Conservation (phyloP, 2,329 filamentous ascomycete species). For the Xylariaceae sp. region DNA sequence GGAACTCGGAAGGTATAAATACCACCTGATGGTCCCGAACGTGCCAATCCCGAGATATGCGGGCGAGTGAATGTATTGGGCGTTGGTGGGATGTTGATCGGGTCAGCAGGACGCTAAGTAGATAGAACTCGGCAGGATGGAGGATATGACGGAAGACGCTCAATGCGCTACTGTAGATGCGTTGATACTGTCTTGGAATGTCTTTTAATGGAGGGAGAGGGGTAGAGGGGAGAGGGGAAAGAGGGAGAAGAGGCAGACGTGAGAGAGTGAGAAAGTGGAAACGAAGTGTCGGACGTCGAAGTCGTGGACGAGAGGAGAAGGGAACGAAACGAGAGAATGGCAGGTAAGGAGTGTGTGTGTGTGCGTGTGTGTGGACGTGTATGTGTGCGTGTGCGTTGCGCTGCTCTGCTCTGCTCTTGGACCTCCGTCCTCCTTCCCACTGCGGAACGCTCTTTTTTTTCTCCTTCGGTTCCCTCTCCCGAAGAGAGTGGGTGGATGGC, state of each 20-base stretch:
- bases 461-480: conserved; percentile 11
- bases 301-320: too few species aligned
- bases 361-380: too few species aligned
- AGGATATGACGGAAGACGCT: not conserved
- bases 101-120: conserved; percentile 8
- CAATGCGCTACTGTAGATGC: not conserved
- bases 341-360: conserved; percentile 2
- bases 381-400: not conserved
- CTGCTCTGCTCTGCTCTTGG: conserved; percentile 3
- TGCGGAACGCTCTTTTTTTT: not conserved
- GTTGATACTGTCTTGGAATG: not conserved
- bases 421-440: not conserved
- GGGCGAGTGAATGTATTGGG: conserved; percentile 10
- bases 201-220: not conserved
- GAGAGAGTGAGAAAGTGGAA: not conserved
- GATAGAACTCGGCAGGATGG: not conserved
- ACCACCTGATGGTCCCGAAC: conserved; percentile 4
- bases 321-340: not conserved
- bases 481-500: conserved; percentile 17
- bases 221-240: not conserved
- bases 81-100: conserved; percentile 11
- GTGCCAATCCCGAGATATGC: conserved; percentile 11
- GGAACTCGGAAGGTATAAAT: not conserved
- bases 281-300: too few species aligned
- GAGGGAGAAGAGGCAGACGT: not conserved